Conservation (phyloP, 345 rosid genomes). For the Firmiana major region DNA sequence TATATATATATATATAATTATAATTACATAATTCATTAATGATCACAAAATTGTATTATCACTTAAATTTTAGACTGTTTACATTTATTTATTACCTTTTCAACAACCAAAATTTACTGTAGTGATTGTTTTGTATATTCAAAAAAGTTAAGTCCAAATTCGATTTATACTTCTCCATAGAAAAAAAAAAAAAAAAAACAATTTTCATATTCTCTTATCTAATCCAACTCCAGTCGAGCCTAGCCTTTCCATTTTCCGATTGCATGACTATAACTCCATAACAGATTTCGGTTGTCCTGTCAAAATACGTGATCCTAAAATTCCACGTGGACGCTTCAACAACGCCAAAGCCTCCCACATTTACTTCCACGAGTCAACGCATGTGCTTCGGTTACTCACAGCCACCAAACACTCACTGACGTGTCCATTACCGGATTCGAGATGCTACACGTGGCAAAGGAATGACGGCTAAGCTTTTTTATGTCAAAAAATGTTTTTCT, state of each 20-base stretch:
- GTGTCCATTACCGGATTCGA: not conserved
- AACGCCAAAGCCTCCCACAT: not conserved
- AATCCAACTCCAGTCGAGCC: too few species aligned
- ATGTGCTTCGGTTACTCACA: not conserved
- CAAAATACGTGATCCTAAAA: not conserved
- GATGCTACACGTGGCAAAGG: conserved; percentile 6
- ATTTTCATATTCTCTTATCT: not conserved
- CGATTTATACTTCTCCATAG: too few species aligned
- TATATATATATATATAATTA: too few species aligned
- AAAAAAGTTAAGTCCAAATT: too few species aligned
- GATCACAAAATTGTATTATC: too few species aligned
- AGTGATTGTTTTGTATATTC: too few species aligned
- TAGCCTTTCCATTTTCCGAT: not conserved
- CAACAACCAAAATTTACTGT: too few species aligned
- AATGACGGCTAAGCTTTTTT: not conserved
- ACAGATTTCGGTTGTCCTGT: not conserved
- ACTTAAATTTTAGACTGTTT: too few species aligned
- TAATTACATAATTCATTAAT: too few species aligned
- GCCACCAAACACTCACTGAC: not conserved
- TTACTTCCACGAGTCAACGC: not conserved
- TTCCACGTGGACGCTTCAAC: not conserved
- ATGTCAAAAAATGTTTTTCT: not conserved
- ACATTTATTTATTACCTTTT: too few species aligned
- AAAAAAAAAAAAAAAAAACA: too few species aligned
- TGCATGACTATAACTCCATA: not conserved